A percentile compares a stretch with the other conserved stretches of the same genome.
Evolutionary conservation across 1,284 basidiomycete species (phyloP).

Genomic region (Apiotrichum porosum): DNA sequence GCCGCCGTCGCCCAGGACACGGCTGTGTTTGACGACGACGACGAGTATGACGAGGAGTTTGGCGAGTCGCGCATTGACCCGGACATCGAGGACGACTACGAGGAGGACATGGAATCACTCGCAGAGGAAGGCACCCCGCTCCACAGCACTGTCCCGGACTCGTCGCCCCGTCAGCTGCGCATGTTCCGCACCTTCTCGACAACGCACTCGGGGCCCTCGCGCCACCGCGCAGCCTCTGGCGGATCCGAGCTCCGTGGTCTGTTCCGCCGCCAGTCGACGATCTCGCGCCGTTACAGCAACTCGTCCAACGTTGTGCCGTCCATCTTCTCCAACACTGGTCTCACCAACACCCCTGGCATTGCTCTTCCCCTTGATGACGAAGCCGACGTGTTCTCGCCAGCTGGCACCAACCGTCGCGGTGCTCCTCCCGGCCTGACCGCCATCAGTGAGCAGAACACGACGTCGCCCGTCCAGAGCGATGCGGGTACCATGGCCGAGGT

Average conservation of each 20-base stretch:
- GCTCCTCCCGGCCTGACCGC: constrained; percentile 29
- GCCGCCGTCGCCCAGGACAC: constrained; percentile 49
- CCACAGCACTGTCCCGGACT: constrained; percentile 6
- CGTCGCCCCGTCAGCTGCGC: constrained; percentile 14
- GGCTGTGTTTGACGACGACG: constrained; percentile 49
- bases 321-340: constrained; percentile 48
- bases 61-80: constrained; percentile 17
- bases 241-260: constrained; percentile 7
- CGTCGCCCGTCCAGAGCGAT: not conserved
- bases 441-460: constrained; percentile 39
- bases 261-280: constrained; percentile 23
- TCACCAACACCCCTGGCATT: constrained; percentile 30
- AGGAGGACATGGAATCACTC: constrained; percentile 12
- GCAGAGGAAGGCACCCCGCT: constrained; percentile 2
- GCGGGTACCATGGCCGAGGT: constrained; percentile 12
- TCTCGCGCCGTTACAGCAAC: constrained; percentile 37
- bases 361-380: constrained; percentile 1
- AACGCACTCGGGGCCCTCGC: constrained; percentile 5
- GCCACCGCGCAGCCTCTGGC: constrained; percentile 2
- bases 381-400: constrained; percentile 37
- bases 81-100: constrained; percentile 17
- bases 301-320: constrained; percentile 42
- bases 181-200: constrained; percentile 1
- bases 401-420: constrained; percentile 10
- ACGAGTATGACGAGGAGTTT: constrained; percentile 30